Conservation (phyloP, 768 basidiomycete genomes). For the Rhodotorula babjevae region DNA sequence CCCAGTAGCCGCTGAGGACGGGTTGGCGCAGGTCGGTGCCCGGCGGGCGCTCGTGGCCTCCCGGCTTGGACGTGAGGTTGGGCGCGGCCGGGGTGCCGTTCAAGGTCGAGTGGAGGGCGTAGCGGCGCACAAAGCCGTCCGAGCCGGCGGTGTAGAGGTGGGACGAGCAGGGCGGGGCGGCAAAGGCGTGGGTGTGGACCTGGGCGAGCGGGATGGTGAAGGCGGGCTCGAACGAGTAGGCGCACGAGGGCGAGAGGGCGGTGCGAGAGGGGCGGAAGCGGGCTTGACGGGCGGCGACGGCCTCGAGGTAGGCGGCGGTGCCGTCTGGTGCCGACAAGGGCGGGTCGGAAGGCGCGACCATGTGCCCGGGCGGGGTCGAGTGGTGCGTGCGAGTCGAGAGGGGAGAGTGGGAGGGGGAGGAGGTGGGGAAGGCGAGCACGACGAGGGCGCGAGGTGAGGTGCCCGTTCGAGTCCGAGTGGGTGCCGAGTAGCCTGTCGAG, state of each 20-base stretch:
- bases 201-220: slow-evolving; percentile 26
- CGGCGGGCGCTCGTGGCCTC: background rate
- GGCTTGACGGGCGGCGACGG: background rate
- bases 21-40: slow-evolving; percentile 14
- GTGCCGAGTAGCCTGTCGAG: no score
- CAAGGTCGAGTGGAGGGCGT: slow-evolving; percentile 35
- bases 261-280: slow-evolving; percentile 3
- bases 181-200: slow-evolving; percentile 30
- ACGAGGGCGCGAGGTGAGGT: background rate
- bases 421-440: background rate
- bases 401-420: background rate
- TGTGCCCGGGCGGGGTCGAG: no score
- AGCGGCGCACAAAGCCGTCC: slow-evolving; percentile 41
- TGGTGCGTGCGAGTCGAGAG: no score
- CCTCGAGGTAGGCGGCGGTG: background rate
- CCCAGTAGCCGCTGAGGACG: slow-evolving; percentile 40
- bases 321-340: background rate
- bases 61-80: slow-evolving; percentile 28
- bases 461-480: no score
- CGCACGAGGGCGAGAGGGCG: background rate
- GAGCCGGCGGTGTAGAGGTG: slow-evolving; percentile 40
- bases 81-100: slow-evolving; percentile 22
- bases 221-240: slow-evolving; percentile 17
- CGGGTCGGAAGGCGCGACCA: background rate
- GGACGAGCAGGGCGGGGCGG: slow-evolving; percentile 33